These are phyloP conservation scores for Arctium minus DNA, from an alignment of 129 eudicot species.

Conservation along the genomic window DNA sequence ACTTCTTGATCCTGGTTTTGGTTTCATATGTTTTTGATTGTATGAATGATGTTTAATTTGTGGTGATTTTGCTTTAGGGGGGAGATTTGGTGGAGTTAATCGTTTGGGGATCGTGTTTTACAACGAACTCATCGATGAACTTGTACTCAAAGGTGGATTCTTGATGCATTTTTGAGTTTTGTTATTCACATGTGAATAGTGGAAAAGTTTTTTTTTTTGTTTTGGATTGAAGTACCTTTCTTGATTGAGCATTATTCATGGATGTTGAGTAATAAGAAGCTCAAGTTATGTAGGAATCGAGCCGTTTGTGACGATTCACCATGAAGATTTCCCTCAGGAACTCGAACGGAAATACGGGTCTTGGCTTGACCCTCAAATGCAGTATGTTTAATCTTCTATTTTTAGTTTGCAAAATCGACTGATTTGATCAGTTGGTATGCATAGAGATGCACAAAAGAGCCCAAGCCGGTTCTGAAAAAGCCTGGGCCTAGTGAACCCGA, in stretches of 20 bases:
- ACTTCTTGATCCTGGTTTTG: not conserved
- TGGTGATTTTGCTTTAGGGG: slow-evolving; percentile 39
- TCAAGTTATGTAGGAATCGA: slow-evolving; percentile 45
- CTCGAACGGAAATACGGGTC: slow-evolving; percentile 63
- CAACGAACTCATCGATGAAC: slow-evolving; percentile 51
- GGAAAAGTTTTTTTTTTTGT: not conserved
- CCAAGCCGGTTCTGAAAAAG: not conserved
- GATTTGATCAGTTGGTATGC: not conserved
- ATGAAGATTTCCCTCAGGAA: slow-evolving; percentile 72
- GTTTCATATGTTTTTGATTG: not conserved
- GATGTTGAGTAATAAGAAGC: not conserved
- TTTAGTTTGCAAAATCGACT: not conserved
- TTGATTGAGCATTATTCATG: not conserved
- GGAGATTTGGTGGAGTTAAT: slow-evolving; percentile 66
- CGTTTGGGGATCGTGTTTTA: slow-evolving; percentile 58
- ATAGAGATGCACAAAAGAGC: too few species aligned
- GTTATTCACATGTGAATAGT: not conserved
- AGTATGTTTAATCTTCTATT: slow-evolving; percentile 36
- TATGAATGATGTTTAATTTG: not conserved
- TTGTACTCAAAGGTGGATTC: slow-evolving; percentile 52
- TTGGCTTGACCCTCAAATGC: slow-evolving; percentile 77
- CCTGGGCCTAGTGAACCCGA: not conserved
- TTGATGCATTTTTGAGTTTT: slow-evolving; percentile 5
- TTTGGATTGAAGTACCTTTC: not conserved
- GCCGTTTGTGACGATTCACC: slow-evolving; percentile 81